Evolutionary conservation across 257 asterid genomes (phyloP), one percentile per base, ranked within the genome.

Genomic region (Hygrophila difformis): DNA sequence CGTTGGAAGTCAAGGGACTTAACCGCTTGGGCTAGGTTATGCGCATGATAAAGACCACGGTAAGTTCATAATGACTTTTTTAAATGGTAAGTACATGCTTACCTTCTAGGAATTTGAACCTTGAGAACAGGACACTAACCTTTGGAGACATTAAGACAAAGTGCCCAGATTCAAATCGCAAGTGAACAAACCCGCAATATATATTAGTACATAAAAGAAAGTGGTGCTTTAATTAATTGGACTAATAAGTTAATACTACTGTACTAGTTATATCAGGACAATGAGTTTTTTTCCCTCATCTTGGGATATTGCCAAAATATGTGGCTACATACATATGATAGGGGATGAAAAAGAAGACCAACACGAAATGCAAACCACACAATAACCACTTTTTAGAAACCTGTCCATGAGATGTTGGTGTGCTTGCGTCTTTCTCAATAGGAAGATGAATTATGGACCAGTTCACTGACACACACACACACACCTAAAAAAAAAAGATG

Each of bases 371-470:
- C 26, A 19, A 20, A 45, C 8, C 37, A 9, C 31, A 26, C 4
- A 26, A 26, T 8, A 45, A 37, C 37, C 38, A 24, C 31, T n/a
- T 38, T 61, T 46, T 39, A 21, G 15, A 19, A 31, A 22, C 6
- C 12, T 53, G 50, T 18, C 40, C 24, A 59, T 35, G 56, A 33
- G n/a, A 63, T 49, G 29, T 56, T 50, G 31, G n/a, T n/a, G n/a
- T n/a, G n/a, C n/a, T n/a, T 38, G 50, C 44, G 37, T 9, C 53
- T 47, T 59, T 65, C 26, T 37, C 15, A 15, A 14, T 38, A 7
- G 9, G 31, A 36, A 50, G 51, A 61, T 14, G 19, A 48, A 18
- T 7, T 45, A 47, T 57, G 71, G 71, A 55, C 78, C 74, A 58
- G 55, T 51, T 60, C 19, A 6, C 46, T 53, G 59, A 51, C 61